phyloP scores from a whole-genome alignment of 306 rosid genomes.

The Ceratonia siliqua region DNA sequence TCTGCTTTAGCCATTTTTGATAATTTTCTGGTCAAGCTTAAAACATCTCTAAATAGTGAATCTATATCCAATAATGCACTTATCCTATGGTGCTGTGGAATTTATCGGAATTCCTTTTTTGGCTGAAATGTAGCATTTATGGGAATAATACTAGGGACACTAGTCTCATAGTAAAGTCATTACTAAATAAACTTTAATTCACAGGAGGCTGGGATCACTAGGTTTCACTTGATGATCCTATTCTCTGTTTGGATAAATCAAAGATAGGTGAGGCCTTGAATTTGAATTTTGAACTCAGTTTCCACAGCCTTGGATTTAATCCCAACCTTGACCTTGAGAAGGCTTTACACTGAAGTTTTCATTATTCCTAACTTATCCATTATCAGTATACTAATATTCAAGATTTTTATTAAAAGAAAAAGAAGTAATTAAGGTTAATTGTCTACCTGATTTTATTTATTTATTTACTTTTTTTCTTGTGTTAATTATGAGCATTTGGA shows the following conservation, averaged over 20 bases:
- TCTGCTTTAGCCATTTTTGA: not conserved
- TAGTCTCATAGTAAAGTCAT: not conserved
- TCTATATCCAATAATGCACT: not conserved
- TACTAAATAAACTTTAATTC: not conserved
- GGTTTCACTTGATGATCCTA: not conserved
- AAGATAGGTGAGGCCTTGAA: not conserved
- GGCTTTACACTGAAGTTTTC: not conserved
- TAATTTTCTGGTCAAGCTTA: not conserved
- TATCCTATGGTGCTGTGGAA: not conserved
- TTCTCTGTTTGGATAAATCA: not conserved
- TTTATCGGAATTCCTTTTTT: not conserved
- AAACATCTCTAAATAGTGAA: not conserved
- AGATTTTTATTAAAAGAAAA: no score
- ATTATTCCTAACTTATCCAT: not conserved
- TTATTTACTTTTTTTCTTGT: not conserved
- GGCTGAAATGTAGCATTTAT: constrained; percentile 7
- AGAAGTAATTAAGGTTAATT: not conserved
- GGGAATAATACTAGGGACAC: not conserved
- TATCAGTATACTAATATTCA: not conserved
- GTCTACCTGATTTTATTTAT: no score
- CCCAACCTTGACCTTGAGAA: not conserved
- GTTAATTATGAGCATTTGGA: not conserved
- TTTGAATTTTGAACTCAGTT: not conserved
- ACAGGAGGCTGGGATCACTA: not conserved
- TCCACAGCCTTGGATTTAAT: constrained; percentile 3